Evolutionary conservation across 73 alveolate genomes (phyloP).

Genomic region (Effrenium voratum): DNA sequence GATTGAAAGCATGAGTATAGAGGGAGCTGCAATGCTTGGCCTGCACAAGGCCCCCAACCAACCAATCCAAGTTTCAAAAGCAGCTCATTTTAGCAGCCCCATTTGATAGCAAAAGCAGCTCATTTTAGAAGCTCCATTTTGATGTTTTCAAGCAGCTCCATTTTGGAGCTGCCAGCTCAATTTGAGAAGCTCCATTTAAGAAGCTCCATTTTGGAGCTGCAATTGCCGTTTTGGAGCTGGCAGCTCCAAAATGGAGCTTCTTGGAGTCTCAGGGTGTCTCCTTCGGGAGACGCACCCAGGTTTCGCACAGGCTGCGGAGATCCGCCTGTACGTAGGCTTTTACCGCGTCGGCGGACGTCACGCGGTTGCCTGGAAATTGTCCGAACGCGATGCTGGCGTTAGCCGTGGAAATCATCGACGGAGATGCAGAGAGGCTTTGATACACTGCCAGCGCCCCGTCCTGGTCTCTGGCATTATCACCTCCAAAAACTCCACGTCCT

Average conservation of each 20-base stretch:
- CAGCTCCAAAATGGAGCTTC: constrained; percentile 18
- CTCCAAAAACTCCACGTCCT: background rate
- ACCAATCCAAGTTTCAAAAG: background rate
- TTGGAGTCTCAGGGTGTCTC: background rate
- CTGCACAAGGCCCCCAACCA: background rate
- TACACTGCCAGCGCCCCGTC: background rate
- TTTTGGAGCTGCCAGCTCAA: background rate
- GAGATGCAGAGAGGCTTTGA: background rate
- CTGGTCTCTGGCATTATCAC: background rate
- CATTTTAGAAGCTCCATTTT: background rate
- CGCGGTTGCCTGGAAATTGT: background rate
- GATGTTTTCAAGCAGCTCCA: background rate
- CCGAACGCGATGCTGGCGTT: background rate
- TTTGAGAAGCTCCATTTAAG: background rate
- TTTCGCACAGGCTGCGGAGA: background rate
- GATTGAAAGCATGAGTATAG: background rate
- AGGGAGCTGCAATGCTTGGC: background rate
- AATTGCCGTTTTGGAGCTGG: background rate
- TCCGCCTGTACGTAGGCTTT: background rate
- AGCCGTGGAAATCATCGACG: background rate
- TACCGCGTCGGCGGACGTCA: background rate
- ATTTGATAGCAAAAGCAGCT: background rate
- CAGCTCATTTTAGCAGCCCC: background rate
- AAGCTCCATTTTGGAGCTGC: background rate
- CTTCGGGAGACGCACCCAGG: constrained; percentile 20